A percentile compares a stretch with the other conserved stretches of the same genome.
These are phyloP conservation scores for Diaporthe ampelina DNA, from an alignment of 2,329 filamentous ascomycete genomes.

Conservation along the genomic window DNA sequence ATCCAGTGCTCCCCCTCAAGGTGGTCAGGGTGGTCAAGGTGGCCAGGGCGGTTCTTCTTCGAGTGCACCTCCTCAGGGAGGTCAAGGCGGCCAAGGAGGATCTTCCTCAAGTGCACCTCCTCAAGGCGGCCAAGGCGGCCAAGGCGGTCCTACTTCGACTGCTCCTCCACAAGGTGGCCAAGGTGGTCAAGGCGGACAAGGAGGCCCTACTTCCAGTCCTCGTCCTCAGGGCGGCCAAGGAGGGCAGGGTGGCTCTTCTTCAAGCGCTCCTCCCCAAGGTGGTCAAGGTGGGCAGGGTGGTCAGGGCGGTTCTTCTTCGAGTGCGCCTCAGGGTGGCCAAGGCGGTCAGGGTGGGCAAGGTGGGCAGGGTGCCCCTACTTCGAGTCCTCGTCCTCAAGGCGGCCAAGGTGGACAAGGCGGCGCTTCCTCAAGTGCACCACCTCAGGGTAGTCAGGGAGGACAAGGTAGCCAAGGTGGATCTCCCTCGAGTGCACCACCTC, in stretches of 20 bases:
- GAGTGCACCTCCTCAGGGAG: background rate
- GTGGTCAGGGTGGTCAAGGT: background rate
- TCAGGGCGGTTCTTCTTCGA: slow-evolving; percentile 1
- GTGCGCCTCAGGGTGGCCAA: background rate
- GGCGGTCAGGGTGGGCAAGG: background rate
- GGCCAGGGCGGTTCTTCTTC: background rate
- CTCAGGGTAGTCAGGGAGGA: background rate
- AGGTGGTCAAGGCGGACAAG: background rate
- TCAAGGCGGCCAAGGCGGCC: background rate
- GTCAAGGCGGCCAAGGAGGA: background rate
- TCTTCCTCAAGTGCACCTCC: background rate
- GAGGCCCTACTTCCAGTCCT: background rate
- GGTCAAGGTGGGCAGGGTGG: slow-evolving; percentile 9
- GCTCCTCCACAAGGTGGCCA: background rate
- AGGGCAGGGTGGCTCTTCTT: background rate
- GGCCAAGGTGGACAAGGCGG: slow-evolving; percentile 11
- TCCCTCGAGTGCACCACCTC: background rate
- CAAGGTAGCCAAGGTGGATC: background rate
- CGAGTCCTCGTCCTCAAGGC: slow-evolving; percentile 6
- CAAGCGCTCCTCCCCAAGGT: slow-evolving; percentile 3
- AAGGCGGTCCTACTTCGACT: background rate
- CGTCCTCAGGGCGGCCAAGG: slow-evolving; percentile 21
- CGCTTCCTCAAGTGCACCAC: slow-evolving; percentile 5
- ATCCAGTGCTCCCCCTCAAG: slow-evolving; percentile 21
- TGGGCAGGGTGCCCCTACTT: background rate